Percentiles rank a stretch among this genome's conserved stretches.
Evolutionary conservation across 148 eudicot genomes (phyloP).

Genomic region (Arbutus unedo): DNA sequence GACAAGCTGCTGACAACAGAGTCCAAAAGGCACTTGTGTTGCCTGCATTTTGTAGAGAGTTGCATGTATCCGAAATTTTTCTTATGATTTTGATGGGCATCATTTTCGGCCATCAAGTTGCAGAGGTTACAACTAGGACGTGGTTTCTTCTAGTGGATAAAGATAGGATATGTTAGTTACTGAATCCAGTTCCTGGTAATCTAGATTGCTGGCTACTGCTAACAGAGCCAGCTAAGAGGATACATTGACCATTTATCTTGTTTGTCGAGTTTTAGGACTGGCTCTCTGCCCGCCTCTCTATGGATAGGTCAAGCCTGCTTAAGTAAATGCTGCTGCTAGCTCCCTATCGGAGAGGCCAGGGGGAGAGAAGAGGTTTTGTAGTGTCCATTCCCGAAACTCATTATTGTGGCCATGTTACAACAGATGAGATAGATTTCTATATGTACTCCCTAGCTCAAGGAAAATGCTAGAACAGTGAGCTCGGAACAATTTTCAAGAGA

Average conservation of each 20-base stretch:
- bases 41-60: not conserved
- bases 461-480: too few relatives aligned
- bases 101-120: not conserved
- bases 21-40: not conserved
- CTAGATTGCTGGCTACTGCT: not conserved
- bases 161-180: too few relatives aligned
- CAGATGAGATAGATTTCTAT: too few relatives aligned
- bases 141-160: not conserved
- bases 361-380: too few relatives aligned
- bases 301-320: too few relatives aligned
- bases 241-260: not conserved
- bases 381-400: too few relatives aligned
- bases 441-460: too few relatives aligned
- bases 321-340: too few relatives aligned
- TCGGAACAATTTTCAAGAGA: too few relatives aligned
- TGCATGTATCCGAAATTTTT: not conserved
- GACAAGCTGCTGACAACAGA: conserved; percentile 4
- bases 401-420: too few relatives aligned
- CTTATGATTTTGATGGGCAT: not conserved
- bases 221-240: not conserved
- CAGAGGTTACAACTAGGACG: not conserved
- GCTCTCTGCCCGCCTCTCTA: too few relatives aligned
- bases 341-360: too few relatives aligned
- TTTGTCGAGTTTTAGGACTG: not conserved
- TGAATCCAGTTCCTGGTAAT: not conserved